These are phyloP conservation scores for Chlamydomonas reinhardtii DNA, from an alignment of 163 green algal species.

Conservation along the genomic window DNA sequence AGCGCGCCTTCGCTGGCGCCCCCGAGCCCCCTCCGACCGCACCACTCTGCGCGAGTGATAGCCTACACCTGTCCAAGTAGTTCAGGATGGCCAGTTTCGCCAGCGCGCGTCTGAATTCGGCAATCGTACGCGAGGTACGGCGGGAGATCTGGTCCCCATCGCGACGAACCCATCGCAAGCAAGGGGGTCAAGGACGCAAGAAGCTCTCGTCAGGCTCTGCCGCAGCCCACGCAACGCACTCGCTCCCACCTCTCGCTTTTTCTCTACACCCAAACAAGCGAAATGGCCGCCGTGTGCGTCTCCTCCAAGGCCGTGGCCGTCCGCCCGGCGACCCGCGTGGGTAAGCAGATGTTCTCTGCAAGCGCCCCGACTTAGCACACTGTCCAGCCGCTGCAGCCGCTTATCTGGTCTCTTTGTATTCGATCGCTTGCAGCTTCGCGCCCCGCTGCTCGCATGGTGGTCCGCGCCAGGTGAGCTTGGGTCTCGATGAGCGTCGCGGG, in stretches of 20 bases:
- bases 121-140: not conserved
- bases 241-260: not conserved
- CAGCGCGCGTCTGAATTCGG: no score
- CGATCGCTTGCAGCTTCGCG: conserved; percentile 30
- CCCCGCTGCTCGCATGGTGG: conserved; percentile 48
- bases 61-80: no score
- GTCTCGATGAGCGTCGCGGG: not conserved
- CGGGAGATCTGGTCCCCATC: no score
- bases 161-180: no score
- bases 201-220: not conserved
- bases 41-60: no score
- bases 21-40: no score
- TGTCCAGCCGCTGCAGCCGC: not conserved
- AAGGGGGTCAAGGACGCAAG: not conserved
- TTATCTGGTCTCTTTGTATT: not conserved
- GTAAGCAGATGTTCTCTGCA: conserved; percentile 18
- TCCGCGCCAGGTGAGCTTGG: conserved; percentile 40
- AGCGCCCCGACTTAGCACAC: not conserved
- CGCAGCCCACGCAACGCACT: conserved; percentile 28
- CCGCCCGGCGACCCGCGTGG: conserved; percentile 38
- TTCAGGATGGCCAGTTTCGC: no score
- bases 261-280: conserved; percentile 8
- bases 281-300: conserved; percentile 51
- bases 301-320: conserved; percentile 40
- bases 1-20: no score